phyloP scores from a whole-genome alignment of 768 basidiomycete species.

The Trametes cubensis region DNA sequence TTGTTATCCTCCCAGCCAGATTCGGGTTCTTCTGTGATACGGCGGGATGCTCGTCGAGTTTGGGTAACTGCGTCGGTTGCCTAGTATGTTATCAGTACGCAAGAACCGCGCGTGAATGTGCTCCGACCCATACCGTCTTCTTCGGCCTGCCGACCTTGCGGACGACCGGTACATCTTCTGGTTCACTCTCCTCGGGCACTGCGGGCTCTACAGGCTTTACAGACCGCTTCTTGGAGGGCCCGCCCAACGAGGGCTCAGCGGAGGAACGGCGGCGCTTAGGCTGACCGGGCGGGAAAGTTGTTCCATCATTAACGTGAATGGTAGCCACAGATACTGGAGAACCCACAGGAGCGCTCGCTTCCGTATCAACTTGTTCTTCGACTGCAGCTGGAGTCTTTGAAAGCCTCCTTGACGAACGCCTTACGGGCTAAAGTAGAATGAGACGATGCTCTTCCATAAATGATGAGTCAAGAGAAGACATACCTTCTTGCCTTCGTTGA shows the following conservation, averaged over 20 bases:
- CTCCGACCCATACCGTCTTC: constrained; percentile 50
- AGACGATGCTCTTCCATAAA: constrained; percentile 14
- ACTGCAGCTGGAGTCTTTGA: constrained; percentile 52
- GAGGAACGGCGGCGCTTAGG: constrained; percentile 82
- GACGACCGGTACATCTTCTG: constrained; percentile 62
- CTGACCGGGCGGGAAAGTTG: constrained; percentile 38
- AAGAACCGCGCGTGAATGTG: not conserved
- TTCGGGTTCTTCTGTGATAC: constrained; percentile 36
- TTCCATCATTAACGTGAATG: constrained; percentile 16
- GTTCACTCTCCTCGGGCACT: constrained; percentile 75
- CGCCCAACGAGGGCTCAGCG: constrained; percentile 69
- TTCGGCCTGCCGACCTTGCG: constrained; percentile 64
- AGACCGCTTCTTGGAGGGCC: constrained; percentile 42
- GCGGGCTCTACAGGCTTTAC: constrained; percentile 44
- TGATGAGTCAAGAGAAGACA: not conserved
- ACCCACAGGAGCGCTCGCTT: constrained; percentile 47
- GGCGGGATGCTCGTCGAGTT: constrained; percentile 54
- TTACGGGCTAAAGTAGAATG: constrained; percentile 32
- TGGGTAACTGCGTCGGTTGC: constrained; percentile 52
- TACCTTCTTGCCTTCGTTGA: constrained; percentile 54
- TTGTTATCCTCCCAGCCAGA: constrained; percentile 93
- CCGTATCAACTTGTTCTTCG: constrained; percentile 44
- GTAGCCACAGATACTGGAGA: not conserved
- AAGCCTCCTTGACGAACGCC: constrained; percentile 66
- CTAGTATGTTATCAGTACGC: constrained; percentile 32